Evolutionary conservation across 2,329 filamentous ascomycete genomes (phyloP).

Genomic region (Raffaelea arxii): DNA sequence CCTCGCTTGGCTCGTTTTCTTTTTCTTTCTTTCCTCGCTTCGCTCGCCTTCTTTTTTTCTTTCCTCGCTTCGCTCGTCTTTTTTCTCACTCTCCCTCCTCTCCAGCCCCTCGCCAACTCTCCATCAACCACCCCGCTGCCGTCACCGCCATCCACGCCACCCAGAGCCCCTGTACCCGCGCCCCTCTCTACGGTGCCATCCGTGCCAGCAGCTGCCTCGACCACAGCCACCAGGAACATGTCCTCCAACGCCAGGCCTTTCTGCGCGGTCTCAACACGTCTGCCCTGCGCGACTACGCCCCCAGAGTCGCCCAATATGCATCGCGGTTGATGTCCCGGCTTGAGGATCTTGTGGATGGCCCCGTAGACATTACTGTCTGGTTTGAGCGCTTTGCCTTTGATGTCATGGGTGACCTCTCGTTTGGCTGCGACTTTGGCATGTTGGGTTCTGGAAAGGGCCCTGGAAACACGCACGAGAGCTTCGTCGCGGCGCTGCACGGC

Average conservation of each 20-base stretch:
- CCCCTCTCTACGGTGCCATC: conserved; percentile 11
- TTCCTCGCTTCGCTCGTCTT: too few relatives aligned
- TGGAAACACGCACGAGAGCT: conserved; percentile 11
- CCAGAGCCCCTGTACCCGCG: conserved; percentile 7
- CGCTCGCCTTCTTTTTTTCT: too few relatives aligned
- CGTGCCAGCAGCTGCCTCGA: conserved; percentile 11
- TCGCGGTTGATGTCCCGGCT: conserved; percentile 14
- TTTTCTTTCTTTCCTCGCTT: too few relatives aligned
- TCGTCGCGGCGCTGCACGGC: conserved; percentile 9
- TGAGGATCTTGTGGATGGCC: conserved; percentile 3
- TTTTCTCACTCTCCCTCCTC: too few relatives aligned
- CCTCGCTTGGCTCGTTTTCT: too few relatives aligned
- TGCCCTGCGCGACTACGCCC: conserved; percentile 16
- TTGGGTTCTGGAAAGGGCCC: conserved; percentile 15
- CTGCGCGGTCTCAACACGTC: conserved; percentile 9
- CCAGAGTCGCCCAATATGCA: conserved; percentile 13
- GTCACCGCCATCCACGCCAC: conserved; percentile 6
- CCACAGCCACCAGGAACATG: conserved; percentile 10
- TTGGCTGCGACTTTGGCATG: conserved; percentile 21
- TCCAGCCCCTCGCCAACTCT: conserved; percentile 12
- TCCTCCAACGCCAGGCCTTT: conserved; percentile 10
- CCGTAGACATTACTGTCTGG: conserved; percentile 16
- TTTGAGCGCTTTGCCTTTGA: conserved; percentile 22
- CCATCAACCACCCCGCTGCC: conserved; percentile 3
- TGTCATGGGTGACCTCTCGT: conserved; percentile 23